Percentiles rank a stretch among this genome's conserved stretches.
Evolutionary conservation across 257 asterid genomes (phyloP).

Genomic region (Solanum paucissectum): DNA sequence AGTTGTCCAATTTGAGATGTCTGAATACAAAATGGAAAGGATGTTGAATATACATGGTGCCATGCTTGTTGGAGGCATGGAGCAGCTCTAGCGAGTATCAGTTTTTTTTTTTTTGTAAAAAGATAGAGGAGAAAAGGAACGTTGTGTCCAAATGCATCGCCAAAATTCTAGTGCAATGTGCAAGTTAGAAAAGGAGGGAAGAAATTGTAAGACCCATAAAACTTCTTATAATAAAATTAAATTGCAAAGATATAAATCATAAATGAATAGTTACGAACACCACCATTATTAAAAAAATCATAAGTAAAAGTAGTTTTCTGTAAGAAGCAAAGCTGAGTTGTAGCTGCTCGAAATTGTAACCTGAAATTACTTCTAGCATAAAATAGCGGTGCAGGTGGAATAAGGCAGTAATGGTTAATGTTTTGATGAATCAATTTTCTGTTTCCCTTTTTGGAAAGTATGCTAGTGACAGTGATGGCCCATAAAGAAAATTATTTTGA

Average conservation of each 20-base stretch:
- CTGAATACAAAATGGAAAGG: not conserved
- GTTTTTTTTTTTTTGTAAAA: not conserved
- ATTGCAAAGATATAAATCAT: not conserved
- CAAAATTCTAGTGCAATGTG: not conserved
- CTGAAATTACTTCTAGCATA: not conserved
- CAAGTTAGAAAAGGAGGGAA: not conserved
- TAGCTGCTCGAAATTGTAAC: not conserved
- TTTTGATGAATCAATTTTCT: not conserved
- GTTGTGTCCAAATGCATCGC: not conserved
- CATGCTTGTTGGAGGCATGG: not conserved
- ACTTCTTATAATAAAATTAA: not conserved
- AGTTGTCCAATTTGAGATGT: not conserved
- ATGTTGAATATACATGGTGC: not conserved
- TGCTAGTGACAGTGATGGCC: not conserved
- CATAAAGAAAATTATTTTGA: not conserved
- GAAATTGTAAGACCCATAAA: not conserved
- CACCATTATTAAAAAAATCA: not conserved
- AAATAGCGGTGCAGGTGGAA: not conserved
- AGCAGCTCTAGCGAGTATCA: not conserved
- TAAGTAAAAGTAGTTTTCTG: not conserved
- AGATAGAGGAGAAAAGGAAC: not conserved
- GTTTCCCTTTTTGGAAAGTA: not conserved
- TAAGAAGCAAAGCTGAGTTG: not conserved
- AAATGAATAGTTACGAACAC: not conserved
- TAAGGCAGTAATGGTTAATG: not conserved